Conservation (phyloP, 306 rosid genomes). For the Rosa chinensis region DNA sequence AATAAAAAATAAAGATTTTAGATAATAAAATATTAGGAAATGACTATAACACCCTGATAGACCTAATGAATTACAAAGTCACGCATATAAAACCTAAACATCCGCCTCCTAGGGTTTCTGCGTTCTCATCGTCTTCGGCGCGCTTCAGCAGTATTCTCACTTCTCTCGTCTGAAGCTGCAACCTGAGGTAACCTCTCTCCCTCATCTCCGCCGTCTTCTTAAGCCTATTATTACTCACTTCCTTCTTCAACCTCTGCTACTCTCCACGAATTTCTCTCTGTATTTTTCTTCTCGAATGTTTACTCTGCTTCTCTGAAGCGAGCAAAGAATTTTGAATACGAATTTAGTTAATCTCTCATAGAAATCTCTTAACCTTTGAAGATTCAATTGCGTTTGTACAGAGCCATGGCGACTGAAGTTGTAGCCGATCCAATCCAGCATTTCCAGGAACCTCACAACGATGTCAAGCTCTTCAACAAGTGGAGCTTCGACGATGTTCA, state of each 20-base stretch:
- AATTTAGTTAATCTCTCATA: neutral
- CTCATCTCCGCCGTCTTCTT: too few species aligned
- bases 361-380: neutral
- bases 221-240: neutral
- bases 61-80: neutral
- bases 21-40: neutral
- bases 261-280: neutral
- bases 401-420: conserved; percentile 18
- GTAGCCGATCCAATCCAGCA: neutral
- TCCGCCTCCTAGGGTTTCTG: neutral
- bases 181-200: neutral
- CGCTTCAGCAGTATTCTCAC: neutral
- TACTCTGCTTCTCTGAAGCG: neutral
- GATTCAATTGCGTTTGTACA: neutral
- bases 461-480: conserved; percentile 67
- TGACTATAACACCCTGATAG: neutral
- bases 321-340: neutral
- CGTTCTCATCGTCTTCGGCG: neutral
- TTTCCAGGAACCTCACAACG: conserved; percentile 22
- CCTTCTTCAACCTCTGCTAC: neutral
- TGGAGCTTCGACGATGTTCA: conserved; percentile 73
- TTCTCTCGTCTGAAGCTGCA: neutral
- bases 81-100: neutral
- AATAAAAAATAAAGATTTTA: too few species aligned
- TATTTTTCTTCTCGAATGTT: neutral